These are phyloP conservation scores for Trichaptum fuscoviolaceum DNA, from an alignment of 768 basidiomycete genomes.

Conservation along the genomic window DNA sequence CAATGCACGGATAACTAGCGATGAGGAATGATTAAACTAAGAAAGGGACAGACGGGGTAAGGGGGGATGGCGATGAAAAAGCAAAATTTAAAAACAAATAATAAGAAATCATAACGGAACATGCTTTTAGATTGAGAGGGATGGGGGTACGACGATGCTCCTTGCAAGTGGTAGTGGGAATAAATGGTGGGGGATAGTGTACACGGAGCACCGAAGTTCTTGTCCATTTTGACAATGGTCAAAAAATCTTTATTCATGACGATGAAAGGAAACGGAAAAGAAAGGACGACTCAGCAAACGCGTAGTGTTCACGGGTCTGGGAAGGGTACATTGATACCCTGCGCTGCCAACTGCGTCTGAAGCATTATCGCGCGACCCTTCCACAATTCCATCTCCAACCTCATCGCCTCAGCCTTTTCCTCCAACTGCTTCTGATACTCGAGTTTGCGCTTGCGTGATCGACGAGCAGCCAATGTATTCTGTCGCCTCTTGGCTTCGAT, in stretches of 20 bases:
- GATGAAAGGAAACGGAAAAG: conserved; percentile 4
- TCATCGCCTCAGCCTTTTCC: conserved; percentile 44
- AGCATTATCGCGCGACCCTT: conserved; percentile 44
- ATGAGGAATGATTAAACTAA: background rate
- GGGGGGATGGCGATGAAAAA: background rate
- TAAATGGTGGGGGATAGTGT: conserved; percentile 25
- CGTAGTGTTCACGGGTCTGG: conserved; percentile 20
- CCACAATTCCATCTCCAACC: conserved; percentile 59
- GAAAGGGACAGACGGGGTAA: background rate
- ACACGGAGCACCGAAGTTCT: conserved; percentile 43
- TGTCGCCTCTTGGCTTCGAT: conserved; percentile 75
- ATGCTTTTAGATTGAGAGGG: background rate
- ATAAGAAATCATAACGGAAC: conserved; percentile 2
- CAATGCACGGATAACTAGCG: background rate
- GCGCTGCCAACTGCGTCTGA: conserved; percentile 49
- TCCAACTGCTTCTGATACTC: conserved; percentile 65
- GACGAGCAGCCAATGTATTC: conserved; percentile 83
- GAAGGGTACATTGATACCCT: conserved; percentile 55
- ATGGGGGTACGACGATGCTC: conserved; percentile 53
- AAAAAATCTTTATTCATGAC: conserved; percentile 7
- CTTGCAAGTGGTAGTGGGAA: conserved; percentile 39
- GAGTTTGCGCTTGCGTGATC: conserved; percentile 70
- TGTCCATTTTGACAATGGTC: conserved; percentile 3
- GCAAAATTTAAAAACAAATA: conserved; percentile 1
- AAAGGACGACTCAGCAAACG: background rate